Base-by-base conservation (phyloP, 2,329 filamentous ascomycete genomes). In the Cercospora citrullina region DNA sequence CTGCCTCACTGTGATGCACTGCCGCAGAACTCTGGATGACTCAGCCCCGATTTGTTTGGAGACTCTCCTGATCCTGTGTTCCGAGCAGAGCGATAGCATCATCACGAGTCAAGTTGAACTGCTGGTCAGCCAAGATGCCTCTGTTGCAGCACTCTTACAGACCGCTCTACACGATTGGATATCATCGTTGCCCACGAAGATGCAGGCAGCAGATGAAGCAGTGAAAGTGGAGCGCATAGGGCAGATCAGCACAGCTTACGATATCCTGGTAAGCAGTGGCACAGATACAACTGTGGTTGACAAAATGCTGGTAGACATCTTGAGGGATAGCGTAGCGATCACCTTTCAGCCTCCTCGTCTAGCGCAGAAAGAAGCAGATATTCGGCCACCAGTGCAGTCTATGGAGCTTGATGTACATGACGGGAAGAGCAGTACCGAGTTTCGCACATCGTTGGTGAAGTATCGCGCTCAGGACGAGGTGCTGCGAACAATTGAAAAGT, bases 171-270 rank as follows among this genome's bases (percentile, higher is more conserved):
- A 94, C 77, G 89, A 89, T 63, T 97, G 94, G 93, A 86, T 94
- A 26, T 87, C 88, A 2, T 90, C 92, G 48, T 85, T 99, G 18
- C 90, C 94, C 5, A 87, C 93, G 16, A 80, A 92, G 14, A 94
- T 97, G 88, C 92, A 94, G 77, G 87, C 89, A 8, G 90, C 89
- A 72, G 93, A 98, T 74, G 93, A 97, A 72, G 84, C 84, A n/a
- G 83, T 86, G 30, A 96, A 96, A 77, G 85, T 88, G 69, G 85
- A 86, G 65, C 88, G 90, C 1, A 86, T 98, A 28, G 85, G 86
- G 30, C 92, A 94, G 70, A 85, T 99, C n/a, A 87, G 90, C 14
- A 90, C 89, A 59, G 89, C 91, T 0, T 89, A 92, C 63, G 84
- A 87, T 31, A 78, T 94, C 7, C 81, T 95, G 21, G 86, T 85